These are phyloP conservation scores for Craterostigma plantagineum DNA, from an alignment of 257 asterid species.

Conservation along the genomic window DNA sequence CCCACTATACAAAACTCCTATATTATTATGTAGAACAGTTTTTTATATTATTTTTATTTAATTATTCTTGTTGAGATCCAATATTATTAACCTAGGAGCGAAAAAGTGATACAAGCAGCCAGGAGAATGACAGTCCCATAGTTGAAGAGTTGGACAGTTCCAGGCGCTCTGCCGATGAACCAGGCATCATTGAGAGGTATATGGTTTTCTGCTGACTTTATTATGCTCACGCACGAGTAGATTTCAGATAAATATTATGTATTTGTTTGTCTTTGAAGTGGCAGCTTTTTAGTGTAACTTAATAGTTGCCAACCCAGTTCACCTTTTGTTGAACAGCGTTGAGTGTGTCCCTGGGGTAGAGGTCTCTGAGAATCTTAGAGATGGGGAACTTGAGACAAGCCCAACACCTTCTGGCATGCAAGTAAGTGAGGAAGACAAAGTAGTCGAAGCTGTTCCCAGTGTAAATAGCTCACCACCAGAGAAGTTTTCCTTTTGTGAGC, in stretches of 20 bases:
- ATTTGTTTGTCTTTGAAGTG: constrained; percentile 10
- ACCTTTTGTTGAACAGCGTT: constrained; percentile 29
- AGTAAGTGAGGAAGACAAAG: constrained; percentile 26
- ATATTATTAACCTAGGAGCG: constrained; percentile 26
- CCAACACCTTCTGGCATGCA: constrained; percentile 18
- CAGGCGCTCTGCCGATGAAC: constrained; percentile 25
- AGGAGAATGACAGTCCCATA: constrained; percentile 28
- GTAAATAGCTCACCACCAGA: constrained; percentile 30
- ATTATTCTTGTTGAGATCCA: not conserved
- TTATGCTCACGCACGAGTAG: constrained; percentile 7
- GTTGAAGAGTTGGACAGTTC: constrained; percentile 33
- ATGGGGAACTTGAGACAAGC: constrained; percentile 24
- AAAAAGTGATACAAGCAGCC: constrained; percentile 21
- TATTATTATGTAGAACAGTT: not conserved
- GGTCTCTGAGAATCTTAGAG: constrained; percentile 21
- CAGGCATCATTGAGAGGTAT: constrained; percentile 41
- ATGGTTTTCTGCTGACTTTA: not conserved
- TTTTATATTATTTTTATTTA: not conserved
- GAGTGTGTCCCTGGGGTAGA: constrained; percentile 21
- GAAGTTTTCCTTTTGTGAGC: constrained; percentile 34
- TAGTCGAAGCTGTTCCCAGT: constrained; percentile 23
- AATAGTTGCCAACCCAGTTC: constrained; percentile 8
- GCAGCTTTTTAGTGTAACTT: constrained; percentile 5
- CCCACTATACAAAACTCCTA: not conserved
- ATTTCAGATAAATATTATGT: constrained; percentile 5